Percentiles rank a stretch among this genome's conserved stretches.
phyloP scores from a whole-genome alignment of 108 stramenopile species.

The Fistulifera solaris region DNA sequence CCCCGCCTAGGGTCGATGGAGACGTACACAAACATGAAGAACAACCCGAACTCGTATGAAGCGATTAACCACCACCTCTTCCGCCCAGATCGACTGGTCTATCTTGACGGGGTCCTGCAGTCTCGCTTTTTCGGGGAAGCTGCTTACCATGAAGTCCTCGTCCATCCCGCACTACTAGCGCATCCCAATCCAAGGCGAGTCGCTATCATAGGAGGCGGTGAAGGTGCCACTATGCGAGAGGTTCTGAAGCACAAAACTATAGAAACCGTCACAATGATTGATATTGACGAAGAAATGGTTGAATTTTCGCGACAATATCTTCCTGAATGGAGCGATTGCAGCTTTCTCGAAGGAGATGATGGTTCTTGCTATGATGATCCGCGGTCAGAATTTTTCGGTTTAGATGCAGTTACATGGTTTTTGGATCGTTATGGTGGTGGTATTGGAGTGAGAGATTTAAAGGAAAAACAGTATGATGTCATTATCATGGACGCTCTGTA shows the following conservation, averaged over 20 bases:
- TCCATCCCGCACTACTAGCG: constrained; percentile 89
- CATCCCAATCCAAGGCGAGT: constrained; percentile 66
- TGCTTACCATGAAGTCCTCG: constrained; percentile 86
- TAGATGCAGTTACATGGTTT: constrained; percentile 62
- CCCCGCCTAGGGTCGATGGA: background rate
- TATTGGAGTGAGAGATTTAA: background rate
- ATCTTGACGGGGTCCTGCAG: constrained; percentile 60
- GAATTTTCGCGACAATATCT: constrained; percentile 32
- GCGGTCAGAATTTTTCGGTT: constrained; percentile 24
- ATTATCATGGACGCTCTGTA: constrained; percentile 78
- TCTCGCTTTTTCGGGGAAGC: constrained; percentile 37
- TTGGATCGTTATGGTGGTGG: constrained; percentile 21
- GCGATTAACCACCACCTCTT: constrained; percentile 28
- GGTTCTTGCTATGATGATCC: constrained; percentile 59
- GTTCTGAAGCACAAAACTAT: constrained; percentile 83
- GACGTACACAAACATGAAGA: background rate
- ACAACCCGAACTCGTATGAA: constrained; percentile 18
- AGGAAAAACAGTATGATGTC: constrained; percentile 45
- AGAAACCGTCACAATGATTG: constrained; percentile 44
- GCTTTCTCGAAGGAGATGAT: constrained; percentile 26
- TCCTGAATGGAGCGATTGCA: constrained; percentile 73
- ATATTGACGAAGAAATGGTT: constrained; percentile 45
- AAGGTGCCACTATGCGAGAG: constrained; percentile 73
- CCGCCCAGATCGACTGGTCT: constrained; percentile 45
- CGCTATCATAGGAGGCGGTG: constrained; percentile 71